Percentiles rank a stretch among this genome's conserved stretches.
phyloP scores from a whole-genome alignment of 2,329 filamentous ascomycete species.

The Berkeleyomyces rouxiae region DNA sequence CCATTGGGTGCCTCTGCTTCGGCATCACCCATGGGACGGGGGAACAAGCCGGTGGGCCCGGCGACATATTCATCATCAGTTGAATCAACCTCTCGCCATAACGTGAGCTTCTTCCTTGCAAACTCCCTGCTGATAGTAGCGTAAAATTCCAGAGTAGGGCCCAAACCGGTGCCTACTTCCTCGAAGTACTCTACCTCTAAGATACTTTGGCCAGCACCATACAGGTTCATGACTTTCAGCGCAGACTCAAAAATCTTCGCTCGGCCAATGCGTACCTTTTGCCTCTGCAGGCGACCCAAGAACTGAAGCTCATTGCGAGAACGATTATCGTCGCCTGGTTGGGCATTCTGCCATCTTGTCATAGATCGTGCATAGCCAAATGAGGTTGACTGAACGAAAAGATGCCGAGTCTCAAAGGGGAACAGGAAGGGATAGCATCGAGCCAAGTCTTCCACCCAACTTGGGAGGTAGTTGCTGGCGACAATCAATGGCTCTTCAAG shows the following conservation, averaged over 20 bases:
- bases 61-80: conserved; percentile 61
- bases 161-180: conserved; percentile 89
- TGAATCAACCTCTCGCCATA: conserved; percentile 86
- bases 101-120: conserved; percentile 87
- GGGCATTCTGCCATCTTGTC: conserved; percentile 90
- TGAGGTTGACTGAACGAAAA: conserved; percentile 94
- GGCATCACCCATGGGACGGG: conserved; percentile 70
- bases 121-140: conserved; percentile 95
- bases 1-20: conserved; percentile 59
- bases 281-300: conserved; percentile 76
- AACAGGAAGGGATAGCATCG: conserved; percentile 93
- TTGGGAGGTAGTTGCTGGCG: conserved; percentile 87
- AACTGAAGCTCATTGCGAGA: conserved; percentile 85
- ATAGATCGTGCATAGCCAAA: conserved; percentile 97
- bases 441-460: conserved; percentile 89
- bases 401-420: conserved; percentile 89
- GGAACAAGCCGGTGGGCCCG: conserved; percentile 72
- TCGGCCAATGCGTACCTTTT: conserved; percentile 94
- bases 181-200: conserved; percentile 98
- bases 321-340: conserved; percentile 64
- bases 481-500: conserved; percentile 93
- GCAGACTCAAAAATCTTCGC: conserved; percentile 92
- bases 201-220: conserved; percentile 90
- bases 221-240: conserved; percentile 96
- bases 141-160: conserved; percentile 93